Percentiles rank a stretch among this genome's conserved stretches.
phyloP scores from a whole-genome alignment of 371 early-diverging fungal genomes.

The Catenaria anguillulae region DNA sequence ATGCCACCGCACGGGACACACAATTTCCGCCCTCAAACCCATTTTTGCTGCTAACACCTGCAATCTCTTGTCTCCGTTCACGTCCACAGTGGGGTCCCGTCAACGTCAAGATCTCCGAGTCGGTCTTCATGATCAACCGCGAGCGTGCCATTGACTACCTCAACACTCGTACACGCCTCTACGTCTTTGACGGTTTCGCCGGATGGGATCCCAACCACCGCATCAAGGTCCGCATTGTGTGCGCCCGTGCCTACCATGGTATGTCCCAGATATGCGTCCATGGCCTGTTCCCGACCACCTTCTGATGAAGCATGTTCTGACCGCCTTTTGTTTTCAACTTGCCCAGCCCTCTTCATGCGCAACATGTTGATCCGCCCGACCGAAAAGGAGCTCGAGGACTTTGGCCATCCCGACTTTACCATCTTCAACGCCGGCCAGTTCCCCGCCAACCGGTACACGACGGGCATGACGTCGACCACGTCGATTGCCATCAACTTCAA shows the following conservation, averaged over 20 bases:
- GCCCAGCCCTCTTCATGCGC: constrained; percentile 70
- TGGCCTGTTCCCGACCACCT: constrained; percentile 74
- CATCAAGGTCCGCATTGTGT: constrained; percentile 86
- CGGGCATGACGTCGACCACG: constrained; percentile 91
- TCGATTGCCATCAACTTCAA: constrained; percentile 81
- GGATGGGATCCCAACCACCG: constrained; percentile 94
- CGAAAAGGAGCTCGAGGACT: constrained; percentile 66
- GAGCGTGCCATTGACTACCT: constrained; percentile 91
- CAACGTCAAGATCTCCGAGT: constrained; percentile 74
- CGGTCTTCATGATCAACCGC: constrained; percentile 83
- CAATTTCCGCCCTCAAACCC: too few species aligned
- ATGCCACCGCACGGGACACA: too few species aligned
- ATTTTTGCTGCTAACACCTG: too few species aligned
- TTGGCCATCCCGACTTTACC: constrained; percentile 90
- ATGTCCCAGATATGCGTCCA: too few species aligned
- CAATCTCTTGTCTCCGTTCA: too few species aligned
- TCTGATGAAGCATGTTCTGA: constrained; percentile 85
- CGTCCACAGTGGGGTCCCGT: constrained; percentile 76
- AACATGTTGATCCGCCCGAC: constrained; percentile 96
- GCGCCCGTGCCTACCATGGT: constrained; percentile 86
- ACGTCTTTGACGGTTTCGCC: constrained; percentile 35
- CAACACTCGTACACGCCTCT: constrained; percentile 81
- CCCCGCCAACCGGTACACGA: constrained; percentile 90
- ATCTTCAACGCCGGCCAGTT: constrained; percentile 92
- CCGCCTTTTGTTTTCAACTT: constrained; percentile 84